Conservation (phyloP, 352 stramenopile genomes). For the Globisporangium iwayamae region DNA sequence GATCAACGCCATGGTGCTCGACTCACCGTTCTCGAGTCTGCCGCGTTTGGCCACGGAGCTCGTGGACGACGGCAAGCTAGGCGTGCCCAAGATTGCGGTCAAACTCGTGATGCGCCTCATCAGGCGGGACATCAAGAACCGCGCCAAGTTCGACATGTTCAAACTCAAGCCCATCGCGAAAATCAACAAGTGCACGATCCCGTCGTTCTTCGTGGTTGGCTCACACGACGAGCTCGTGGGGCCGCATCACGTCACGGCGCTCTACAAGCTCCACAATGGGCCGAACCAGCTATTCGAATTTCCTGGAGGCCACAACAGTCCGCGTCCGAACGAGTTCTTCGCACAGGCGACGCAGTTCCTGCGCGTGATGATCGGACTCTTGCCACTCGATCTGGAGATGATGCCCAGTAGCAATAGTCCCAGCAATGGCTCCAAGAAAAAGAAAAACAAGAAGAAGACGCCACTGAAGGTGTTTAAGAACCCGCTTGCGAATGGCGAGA, state of each 20-base stretch:
- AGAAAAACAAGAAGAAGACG: conserved; percentile 23
- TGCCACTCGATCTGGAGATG: conserved; percentile 56
- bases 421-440: conserved; percentile 19
- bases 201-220: conserved; percentile 74
- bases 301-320: conserved; percentile 74
- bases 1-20: conserved; percentile 79
- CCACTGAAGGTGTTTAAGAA: conserved; percentile 61
- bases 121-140: conserved; percentile 69
- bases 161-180: conserved; percentile 80
- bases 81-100: conserved; percentile 77
- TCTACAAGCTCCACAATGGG: conserved; percentile 75
- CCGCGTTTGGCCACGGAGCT: conserved; percentile 67
- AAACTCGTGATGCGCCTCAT: conserved; percentile 82
- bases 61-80: conserved; percentile 78
- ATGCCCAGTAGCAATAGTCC: conserved; percentile 18
- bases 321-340: conserved; percentile 74
- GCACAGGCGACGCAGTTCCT: conserved; percentile 77
- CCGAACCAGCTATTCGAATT: conserved; percentile 83
- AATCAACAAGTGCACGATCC: conserved; percentile 64
- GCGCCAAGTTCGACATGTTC: conserved; percentile 87
- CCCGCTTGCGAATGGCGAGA: conserved; percentile 45
- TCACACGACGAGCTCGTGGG: conserved; percentile 79
- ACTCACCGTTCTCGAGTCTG: conserved; percentile 81
- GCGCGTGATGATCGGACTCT: conserved; percentile 70
- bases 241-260: conserved; percentile 62